These are phyloP conservation scores for Myriosclerotinia duriaeana DNA, from an alignment of 2,329 filamentous ascomycete genomes.

Conservation along the genomic window DNA sequence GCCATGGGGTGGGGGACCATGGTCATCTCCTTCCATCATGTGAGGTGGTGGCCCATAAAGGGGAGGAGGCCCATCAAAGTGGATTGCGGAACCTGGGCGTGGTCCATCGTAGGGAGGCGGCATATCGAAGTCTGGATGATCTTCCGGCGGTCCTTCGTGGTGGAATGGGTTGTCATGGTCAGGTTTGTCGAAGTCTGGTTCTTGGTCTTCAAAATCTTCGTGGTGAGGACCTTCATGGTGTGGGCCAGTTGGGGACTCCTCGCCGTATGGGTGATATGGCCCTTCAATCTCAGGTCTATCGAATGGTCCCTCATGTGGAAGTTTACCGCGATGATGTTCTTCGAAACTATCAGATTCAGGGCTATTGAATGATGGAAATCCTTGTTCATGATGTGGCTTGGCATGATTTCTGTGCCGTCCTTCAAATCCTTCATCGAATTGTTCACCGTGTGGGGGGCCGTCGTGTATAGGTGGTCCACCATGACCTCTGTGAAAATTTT, in stretches of 20 bases:
- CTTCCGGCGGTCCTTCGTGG: too few relatives aligned
- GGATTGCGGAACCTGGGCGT: too few relatives aligned
- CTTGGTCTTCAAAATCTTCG: neutral
- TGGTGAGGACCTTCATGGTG: neutral
- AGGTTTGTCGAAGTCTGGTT: neutral
- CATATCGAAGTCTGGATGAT: neutral
- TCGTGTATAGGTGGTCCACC: too few relatives aligned
- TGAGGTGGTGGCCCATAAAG: neutral
- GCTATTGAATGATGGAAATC: neutral
- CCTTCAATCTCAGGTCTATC: slow-evolving; percentile 1
- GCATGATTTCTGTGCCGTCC: slow-evolving; percentile 1
- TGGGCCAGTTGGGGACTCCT: neutral
- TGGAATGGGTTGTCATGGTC: neutral
- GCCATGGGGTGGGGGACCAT: neutral
- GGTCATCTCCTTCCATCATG: neutral
- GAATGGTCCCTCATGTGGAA: neutral
- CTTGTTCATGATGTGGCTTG: slow-evolving; percentile 3
- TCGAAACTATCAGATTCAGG: neutral
- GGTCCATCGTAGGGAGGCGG: neutral
- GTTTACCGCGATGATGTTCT: neutral
- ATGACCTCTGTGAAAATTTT: too few relatives aligned
- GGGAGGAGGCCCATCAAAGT: neutral
- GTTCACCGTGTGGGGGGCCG: too few relatives aligned
- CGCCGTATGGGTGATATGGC: neutral
- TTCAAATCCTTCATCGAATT: neutral